Evolutionary conservation across 2,329 filamentous ascomycete genomes (phyloP), one percentile per base, ranked within the genome.

Genomic region (Trichophyton schoenleinii): DNA sequence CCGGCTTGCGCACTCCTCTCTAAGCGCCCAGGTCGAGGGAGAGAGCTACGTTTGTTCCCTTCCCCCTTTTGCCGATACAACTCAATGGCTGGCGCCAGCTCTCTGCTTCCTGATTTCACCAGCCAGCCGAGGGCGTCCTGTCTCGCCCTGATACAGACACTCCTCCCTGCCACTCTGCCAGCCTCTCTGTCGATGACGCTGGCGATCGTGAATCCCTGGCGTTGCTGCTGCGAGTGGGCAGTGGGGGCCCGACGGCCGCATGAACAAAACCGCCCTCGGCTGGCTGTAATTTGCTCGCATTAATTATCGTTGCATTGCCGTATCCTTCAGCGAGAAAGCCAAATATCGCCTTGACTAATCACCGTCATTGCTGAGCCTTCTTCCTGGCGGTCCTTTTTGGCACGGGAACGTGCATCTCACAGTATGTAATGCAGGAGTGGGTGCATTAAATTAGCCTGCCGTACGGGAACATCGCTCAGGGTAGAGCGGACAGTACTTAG

Each of bases 171-270:
- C 15, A 13, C 5, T 53, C 13, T 31, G 22, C 20, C 49, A 28
- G 22, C 22, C 49, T 13, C 20, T 31, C 9, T 55, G 13, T 55
- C n/a, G 49, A 34, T 36, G 49, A 55, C 31, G 28, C 49, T n/a
- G 49, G 49, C 49, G 49, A 55, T 36, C 49, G 49, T 55, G 49
- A 55, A 44, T 44, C 28, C 49, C 49, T 55, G 28, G 49, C 49
- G 49, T 22, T 53, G 49, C 49, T 25, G 49, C 49, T 53, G 49
- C 49, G 49, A 53, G 49, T 31, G 49, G 49, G 49, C 49, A n/a
- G 49, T 55, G 49, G 49, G 49, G 49, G 49, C 25, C 49, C 49
- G 49, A 18, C 49, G 49, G 49, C 49, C 49, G 49, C 49, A 55
- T 55, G 31, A 55, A 55, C 28, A 55, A 55, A 55, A 55, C 22